phyloP scores from a whole-genome alignment of 2,329 filamentous ascomycete genomes.

The Scolecobasidium constrictum region DNA sequence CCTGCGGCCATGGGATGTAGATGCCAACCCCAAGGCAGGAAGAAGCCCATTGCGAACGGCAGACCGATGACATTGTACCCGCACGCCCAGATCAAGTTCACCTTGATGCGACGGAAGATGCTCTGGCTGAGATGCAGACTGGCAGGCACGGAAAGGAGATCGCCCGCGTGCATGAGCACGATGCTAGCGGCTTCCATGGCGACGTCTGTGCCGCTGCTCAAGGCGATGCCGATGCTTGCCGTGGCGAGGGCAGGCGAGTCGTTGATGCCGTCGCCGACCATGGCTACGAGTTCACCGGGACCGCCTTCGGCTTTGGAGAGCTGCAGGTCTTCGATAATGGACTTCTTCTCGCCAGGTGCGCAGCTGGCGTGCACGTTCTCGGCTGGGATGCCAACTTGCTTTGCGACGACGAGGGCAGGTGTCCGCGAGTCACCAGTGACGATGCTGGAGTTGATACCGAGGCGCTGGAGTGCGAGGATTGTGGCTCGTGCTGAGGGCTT shows the following conservation, averaged over 20 bases:
- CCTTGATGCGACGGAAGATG: slow-evolving; percentile 87
- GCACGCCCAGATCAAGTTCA: slow-evolving; percentile 88
- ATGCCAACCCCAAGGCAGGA: slow-evolving; percentile 78
- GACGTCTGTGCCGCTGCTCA: slow-evolving; percentile 87
- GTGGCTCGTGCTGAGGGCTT: slow-evolving; percentile 77
- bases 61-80: slow-evolving; percentile 85
- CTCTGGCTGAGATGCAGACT: slow-evolving; percentile 68
- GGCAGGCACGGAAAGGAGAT: slow-evolving; percentile 87
- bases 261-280: slow-evolving; percentile 98
- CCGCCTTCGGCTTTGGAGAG: slow-evolving; percentile 22
- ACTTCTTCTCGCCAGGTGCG: slow-evolving; percentile 82
- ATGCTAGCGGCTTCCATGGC: slow-evolving; percentile 96
- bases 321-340: slow-evolving; percentile 71
- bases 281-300: slow-evolving; percentile 68
- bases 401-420: slow-evolving; percentile 75
- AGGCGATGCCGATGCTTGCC: slow-evolving; percentile 85
- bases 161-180: slow-evolving; percentile 80
- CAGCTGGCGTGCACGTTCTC: slow-evolving; percentile 77
- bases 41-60: slow-evolving; percentile 93
- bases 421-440: slow-evolving; percentile 86
- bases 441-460: slow-evolving; percentile 81
- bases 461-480: slow-evolving; percentile 68
- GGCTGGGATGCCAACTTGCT: slow-evolving; percentile 66
- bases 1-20: slow-evolving; percentile 91
- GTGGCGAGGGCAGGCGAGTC: slow-evolving; percentile 92